Evolutionary conservation across 768 basidiomycete species (phyloP).

Genomic region (Rhodocollybia butyracea): DNA sequence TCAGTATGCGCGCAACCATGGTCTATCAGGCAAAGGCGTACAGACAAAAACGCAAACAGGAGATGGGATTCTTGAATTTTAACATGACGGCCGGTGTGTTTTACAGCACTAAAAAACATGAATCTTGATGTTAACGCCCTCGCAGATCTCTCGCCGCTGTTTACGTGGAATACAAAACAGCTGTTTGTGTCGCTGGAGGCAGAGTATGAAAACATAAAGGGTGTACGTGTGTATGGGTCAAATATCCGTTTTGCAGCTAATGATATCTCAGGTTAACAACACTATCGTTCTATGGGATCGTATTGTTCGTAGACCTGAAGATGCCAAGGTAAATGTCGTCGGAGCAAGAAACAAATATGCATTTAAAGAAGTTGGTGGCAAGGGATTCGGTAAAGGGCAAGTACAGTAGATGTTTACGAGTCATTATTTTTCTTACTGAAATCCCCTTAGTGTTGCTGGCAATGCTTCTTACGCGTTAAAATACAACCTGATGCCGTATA

Average conservation of each 20-base stretch:
- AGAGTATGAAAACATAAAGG: slow-evolving; percentile 71
- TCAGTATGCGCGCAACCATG: slow-evolving; percentile 14
- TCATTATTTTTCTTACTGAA: background rate
- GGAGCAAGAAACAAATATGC: slow-evolving; percentile 78
- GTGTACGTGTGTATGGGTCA: slow-evolving; percentile 46
- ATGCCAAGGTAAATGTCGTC: slow-evolving; percentile 65
- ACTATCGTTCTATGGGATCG: slow-evolving; percentile 91
- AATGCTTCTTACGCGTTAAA: slow-evolving; percentile 69
- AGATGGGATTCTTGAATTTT: slow-evolving; percentile 58
- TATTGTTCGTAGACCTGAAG: slow-evolving; percentile 74
- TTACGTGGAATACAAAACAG: slow-evolving; percentile 98
- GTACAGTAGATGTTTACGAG: slow-evolving; percentile 24
- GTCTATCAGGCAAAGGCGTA: slow-evolving; percentile 28
- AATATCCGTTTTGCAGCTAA: background rate
- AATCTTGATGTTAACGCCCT: too few relatives aligned
- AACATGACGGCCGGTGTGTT: slow-evolving; percentile 48
- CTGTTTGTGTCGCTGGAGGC: slow-evolving; percentile 84
- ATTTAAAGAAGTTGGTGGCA: slow-evolving; percentile 68
- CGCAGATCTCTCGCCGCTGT: slow-evolving; percentile 76
- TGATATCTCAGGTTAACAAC: slow-evolving; percentile 51
- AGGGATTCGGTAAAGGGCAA: slow-evolving; percentile 57
- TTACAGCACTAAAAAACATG: background rate
- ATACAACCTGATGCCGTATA: slow-evolving; percentile 90
- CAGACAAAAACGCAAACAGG: slow-evolving; percentile 44
- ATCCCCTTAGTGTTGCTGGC: slow-evolving; percentile 34